Evolutionary conservation across 2,329 filamentous ascomycete genomes (phyloP).

Genomic region (Nannizzia gypsea): DNA sequence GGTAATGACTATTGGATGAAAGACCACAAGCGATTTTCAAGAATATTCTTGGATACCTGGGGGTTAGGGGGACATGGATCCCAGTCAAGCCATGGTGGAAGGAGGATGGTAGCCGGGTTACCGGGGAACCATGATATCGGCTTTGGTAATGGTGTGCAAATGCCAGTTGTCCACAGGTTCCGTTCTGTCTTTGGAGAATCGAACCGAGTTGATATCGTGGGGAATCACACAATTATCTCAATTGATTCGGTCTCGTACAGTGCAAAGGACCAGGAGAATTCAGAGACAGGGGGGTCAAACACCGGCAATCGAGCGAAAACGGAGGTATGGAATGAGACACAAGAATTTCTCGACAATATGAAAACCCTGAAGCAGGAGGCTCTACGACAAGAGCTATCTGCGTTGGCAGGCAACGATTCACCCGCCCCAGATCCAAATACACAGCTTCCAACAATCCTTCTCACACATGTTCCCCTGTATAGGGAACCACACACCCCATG

Average conservation of each 20-base stretch:
- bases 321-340: constrained; percentile 60
- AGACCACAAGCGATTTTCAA: constrained; percentile 77
- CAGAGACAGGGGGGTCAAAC: constrained; percentile 35
- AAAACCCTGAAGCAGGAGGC: constrained; percentile 54
- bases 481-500: constrained; percentile 73
- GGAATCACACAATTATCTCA: constrained; percentile 90
- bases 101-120: constrained; percentile 70
- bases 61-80: constrained; percentile 45
- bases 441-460: constrained; percentile 74
- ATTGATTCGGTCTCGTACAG: constrained; percentile 82
- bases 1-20: constrained; percentile 71
- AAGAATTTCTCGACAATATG: constrained; percentile 62
- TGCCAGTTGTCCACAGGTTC: constrained; percentile 70
- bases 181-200: constrained; percentile 77
- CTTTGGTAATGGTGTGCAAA: constrained; percentile 73
- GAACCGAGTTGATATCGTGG: constrained; percentile 84
- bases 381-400: constrained; percentile 55
- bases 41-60: constrained; percentile 68
- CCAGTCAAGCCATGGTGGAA: constrained; percentile 50
- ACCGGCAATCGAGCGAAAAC: constrained; percentile 40
- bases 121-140: constrained; percentile 94
- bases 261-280: constrained; percentile 50
- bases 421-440: constrained; percentile 32
- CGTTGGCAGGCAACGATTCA: constrained; percentile 49
- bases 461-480: constrained; percentile 85